Evolutionary conservation across 1,284 basidiomycete species (phyloP).

Genomic region (Ganoderma multipileum): DNA sequence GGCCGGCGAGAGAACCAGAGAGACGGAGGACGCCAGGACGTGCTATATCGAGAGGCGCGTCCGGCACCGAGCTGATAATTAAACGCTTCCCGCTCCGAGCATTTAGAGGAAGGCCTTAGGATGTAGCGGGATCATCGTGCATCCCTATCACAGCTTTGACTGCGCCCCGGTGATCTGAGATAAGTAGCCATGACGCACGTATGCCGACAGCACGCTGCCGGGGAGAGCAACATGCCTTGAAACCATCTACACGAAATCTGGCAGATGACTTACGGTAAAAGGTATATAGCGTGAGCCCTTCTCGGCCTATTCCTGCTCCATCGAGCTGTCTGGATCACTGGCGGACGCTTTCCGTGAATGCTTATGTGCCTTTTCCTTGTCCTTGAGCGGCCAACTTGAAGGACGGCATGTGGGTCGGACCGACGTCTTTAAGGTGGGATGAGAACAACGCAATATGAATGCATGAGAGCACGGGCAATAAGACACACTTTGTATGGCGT

Average conservation of each 20-base stretch:
- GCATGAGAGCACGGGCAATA: constrained; percentile 13
- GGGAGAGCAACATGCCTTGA: too few species aligned
- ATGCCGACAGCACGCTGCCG: not conserved
- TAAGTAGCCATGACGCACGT: not conserved
- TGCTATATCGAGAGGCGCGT: not conserved
- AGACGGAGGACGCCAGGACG: not conserved
- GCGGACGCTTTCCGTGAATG: constrained; percentile 4
- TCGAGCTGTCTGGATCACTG: constrained; percentile 1
- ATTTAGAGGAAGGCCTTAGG: not conserved
- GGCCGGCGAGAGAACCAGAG: not conserved
- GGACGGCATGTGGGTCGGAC: not conserved
- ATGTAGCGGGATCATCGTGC: constrained; percentile 7
- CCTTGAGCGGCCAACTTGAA: not conserved
- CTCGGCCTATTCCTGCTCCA: constrained; percentile 19
- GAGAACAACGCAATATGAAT: not conserved
- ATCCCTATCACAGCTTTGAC: constrained; percentile 9
- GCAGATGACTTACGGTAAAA: constrained; percentile 4
- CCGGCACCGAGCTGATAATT: constrained; percentile 16
- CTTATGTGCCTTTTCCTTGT: constrained; percentile 4
- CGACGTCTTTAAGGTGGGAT: constrained; percentile 4
- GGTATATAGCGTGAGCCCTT: constrained; percentile 7
- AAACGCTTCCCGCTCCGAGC: constrained; percentile 20
- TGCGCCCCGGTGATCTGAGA: not conserved
- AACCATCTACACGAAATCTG: not conserved
- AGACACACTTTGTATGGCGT: constrained; percentile 10